Evolutionary conservation across 106 monocot species (phyloP).

Genomic region (Agapanthus africanus): DNA sequence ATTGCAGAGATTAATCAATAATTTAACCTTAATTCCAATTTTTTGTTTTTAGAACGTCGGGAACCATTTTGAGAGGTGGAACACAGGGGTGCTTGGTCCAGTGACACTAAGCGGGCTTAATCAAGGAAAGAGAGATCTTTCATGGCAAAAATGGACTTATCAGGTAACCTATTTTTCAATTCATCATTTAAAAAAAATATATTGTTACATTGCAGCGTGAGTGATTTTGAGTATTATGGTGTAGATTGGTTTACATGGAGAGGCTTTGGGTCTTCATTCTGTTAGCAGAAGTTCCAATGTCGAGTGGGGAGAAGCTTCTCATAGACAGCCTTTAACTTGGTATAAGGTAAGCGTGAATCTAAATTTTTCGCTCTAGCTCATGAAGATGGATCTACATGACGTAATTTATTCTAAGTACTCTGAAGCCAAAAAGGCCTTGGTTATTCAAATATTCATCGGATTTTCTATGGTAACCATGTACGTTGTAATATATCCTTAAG

Average conservation of each 20-base stretch:
- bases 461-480: neutral
- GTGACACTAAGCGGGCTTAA: slow-evolving; percentile 60
- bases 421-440: no score
- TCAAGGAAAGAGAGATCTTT: slow-evolving; percentile 57
- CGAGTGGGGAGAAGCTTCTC: slow-evolving; percentile 51
- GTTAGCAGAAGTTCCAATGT: slow-evolving; percentile 51
- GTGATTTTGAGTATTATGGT: neutral
- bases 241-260: slow-evolving; percentile 69
- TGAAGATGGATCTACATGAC: no score
- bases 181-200: neutral
- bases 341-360: slow-evolving; percentile 41
- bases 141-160: slow-evolving; percentile 89
- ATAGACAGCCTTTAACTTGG: slow-evolving; percentile 51
- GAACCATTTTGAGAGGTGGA: slow-evolving; percentile 64
- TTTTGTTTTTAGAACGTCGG: slow-evolving; percentile 41
- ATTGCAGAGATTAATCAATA: neutral
- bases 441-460: neutral
- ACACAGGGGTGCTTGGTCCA: slow-evolving; percentile 65
- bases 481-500: neutral
- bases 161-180: slow-evolving; percentile 15
- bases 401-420: no score
- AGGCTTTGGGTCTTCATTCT: slow-evolving; percentile 47
- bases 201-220: neutral
- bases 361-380: neutral
- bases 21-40: neutral